Evolutionary conservation across 2,329 filamentous ascomycete genomes (phyloP).

Genomic region (Teratosphaeria zuluensis): DNA sequence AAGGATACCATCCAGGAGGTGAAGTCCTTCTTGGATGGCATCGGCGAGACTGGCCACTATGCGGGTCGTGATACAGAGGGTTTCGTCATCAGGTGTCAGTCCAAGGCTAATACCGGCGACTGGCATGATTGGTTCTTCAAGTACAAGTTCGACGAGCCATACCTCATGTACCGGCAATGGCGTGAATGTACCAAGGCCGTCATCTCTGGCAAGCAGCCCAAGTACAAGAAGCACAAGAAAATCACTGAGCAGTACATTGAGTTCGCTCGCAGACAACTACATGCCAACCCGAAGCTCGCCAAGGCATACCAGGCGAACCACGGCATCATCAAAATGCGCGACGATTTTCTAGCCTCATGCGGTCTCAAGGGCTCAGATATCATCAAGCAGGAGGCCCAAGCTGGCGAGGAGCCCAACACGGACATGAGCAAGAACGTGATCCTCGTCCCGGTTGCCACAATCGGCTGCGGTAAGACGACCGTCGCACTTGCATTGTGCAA

Average conservation of each 20-base stretch:
- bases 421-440: constrained; percentile 60
- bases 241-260: constrained; percentile 87
- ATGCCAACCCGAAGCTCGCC: constrained; percentile 55
- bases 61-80: constrained; percentile 90
- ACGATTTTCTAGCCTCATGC: constrained; percentile 76
- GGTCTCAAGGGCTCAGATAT: constrained; percentile 84
- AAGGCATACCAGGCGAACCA: constrained; percentile 77
- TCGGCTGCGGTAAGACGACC: constrained; percentile 96
- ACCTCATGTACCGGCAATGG: constrained; percentile 98
- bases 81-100: constrained; percentile 85
- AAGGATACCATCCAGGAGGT: constrained; percentile 67
- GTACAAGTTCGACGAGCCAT: constrained; percentile 98
- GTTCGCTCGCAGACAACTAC: constrained; percentile 67
- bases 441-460: constrained; percentile 82
- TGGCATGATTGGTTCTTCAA: constrained; percentile 99
- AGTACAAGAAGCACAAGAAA: constrained; percentile 72
- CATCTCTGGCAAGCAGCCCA: constrained; percentile 64
- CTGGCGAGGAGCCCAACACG: constrained; percentile 40
- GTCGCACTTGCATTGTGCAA: constrained; percentile 70
- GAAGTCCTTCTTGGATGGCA: constrained; percentile 69
- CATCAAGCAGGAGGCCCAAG: constrained; percentile 57
- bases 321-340: constrained; percentile 82
- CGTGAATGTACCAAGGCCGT: constrained; percentile 89
- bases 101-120: constrained; percentile 37
- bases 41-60: constrained; percentile 81